phyloP scores from a whole-genome alignment of 202 grass and related monocot species.

The Miscanthus sacchariflorus region DNA sequence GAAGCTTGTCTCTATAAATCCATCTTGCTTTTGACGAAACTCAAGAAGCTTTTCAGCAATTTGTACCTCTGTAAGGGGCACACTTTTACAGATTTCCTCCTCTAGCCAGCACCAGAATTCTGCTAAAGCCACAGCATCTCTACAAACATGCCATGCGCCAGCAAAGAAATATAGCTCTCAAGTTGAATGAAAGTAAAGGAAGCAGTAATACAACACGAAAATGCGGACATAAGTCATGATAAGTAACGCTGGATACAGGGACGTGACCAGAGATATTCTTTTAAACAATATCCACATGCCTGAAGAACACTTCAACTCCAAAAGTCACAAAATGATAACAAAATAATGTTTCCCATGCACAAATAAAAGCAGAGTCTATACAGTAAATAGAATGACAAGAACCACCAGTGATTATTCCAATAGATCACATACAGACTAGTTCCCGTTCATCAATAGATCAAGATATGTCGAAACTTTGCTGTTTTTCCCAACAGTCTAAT shows the following conservation, averaged over 20 bases:
- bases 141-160: conserved; percentile 39
- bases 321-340: background rate
- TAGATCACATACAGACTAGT: background rate
- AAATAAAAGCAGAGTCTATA: background rate
- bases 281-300: background rate
- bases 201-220: conserved; percentile 32
- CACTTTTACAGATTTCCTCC: conserved; percentile 62
- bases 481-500: conserved; percentile 2
- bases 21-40: conserved; percentile 89
- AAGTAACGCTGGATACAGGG: background rate
- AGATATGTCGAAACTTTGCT: background rate
- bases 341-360: background rate
- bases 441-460: background rate
- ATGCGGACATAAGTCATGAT: background rate
- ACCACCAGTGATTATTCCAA: conserved; percentile 7
- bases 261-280: background rate
- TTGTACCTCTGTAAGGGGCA: conserved; percentile 76
- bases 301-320: background rate
- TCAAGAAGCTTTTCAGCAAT: conserved; percentile 88
- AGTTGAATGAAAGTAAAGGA: conserved; percentile 36
- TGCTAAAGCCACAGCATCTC: conserved; percentile 91
- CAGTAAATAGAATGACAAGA: conserved; percentile 20
- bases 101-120: conserved; percentile 98
- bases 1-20: conserved; percentile 94
- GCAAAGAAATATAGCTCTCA: conserved; percentile 7